Conservation (phyloP, 805 yeast genomes). For the Metschnikowia shivogae region DNA sequence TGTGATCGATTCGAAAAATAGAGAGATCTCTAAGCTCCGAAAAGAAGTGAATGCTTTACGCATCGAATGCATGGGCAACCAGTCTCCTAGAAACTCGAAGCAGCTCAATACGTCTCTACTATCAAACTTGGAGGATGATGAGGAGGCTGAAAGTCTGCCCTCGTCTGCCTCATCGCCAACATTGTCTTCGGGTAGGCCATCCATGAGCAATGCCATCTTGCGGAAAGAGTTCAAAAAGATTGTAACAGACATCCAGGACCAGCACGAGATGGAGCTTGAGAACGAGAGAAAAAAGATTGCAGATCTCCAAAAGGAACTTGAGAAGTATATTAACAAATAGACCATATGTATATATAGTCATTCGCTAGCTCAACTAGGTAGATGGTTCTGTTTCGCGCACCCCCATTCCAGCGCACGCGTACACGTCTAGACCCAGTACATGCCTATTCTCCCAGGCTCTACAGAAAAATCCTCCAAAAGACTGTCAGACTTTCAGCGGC, state of each 20-base stretch:
- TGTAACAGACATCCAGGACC: slow-evolving; percentile 56
- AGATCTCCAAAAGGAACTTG: slow-evolving; percentile 30
- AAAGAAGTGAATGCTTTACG: slow-evolving; percentile 42
- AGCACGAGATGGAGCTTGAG: slow-evolving; percentile 54
- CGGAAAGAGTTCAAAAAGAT: slow-evolving; percentile 66
- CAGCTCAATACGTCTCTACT: slow-evolving; percentile 7
- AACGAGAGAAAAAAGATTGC: slow-evolving; percentile 52
- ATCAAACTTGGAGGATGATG: slow-evolving; percentile 15
- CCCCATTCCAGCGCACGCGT: not conserved
- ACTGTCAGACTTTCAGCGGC: slow-evolving; percentile 7
- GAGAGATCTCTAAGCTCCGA: slow-evolving; percentile 41
- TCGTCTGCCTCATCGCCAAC: slow-evolving; percentile 17
- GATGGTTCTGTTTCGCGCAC: not conserved
- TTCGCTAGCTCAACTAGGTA: not conserved
- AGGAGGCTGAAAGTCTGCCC: slow-evolving; percentile 15
- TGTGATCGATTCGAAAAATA: slow-evolving; percentile 25
- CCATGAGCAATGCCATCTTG: slow-evolving; percentile 49
- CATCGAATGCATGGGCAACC: slow-evolving; percentile 42
- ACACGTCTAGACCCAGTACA: not conserved
- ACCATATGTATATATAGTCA: not conserved
- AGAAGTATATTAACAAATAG: not conserved
- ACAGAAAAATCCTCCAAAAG: slow-evolving; percentile 5
- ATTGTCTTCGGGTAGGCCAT: slow-evolving; percentile 1
- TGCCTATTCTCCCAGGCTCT: slow-evolving; percentile 11
- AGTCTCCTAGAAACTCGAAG: slow-evolving; percentile 10